Evolutionary conservation across 2,329 filamentous ascomycete genomes (phyloP), one percentile per base, ranked within the genome.

Genomic region (Aureobasidium sp.): DNA sequence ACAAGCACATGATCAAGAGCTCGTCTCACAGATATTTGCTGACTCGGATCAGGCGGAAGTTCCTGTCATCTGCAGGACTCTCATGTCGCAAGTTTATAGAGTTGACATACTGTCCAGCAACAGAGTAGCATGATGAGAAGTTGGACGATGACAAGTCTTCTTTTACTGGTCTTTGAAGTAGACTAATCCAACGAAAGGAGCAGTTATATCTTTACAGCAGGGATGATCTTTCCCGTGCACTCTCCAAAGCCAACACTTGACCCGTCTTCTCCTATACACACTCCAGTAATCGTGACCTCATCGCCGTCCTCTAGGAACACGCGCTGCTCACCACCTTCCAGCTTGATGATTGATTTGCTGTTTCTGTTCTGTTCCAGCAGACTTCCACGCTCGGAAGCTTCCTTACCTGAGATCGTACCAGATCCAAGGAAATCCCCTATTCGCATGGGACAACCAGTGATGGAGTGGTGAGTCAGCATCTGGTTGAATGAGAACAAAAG

Each of bases 401-500:
- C 78, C 5, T 73, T 78, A 2, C 90, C 89, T 47, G 83, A 87
- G 67, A 94, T 93, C 1, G 90, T 94, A 3, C 90, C 90, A 2
- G 87, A 90, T 2, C 89, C 90, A 6, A 94, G 76, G 58, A 94
- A 73, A 70, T 94, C 89, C 37, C 89, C 89, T 0, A 85, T 81
- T 50, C 84, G 81, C 79, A 94, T 80, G 3, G 85, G 84, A 72
- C 89, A 94, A 6, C 89, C 89, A 1, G 86, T 88, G 50, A 90
- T 81, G 1, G 86, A 85, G 71, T 93, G 89, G 71, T 93, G 89
- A 1, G 89, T 83, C 44, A 93, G 78, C 88, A 92, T 91, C 72
- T 93, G 89, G 5, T 87, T 83, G 75, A 92, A 93, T 0, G 88
- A 91, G 81, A 85, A 93, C n/a, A 93, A 78, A 11, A 93, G 78